Conservation (phyloP, 2,329 filamentous ascomycete species). For the Hypoxylon sp. region DNA sequence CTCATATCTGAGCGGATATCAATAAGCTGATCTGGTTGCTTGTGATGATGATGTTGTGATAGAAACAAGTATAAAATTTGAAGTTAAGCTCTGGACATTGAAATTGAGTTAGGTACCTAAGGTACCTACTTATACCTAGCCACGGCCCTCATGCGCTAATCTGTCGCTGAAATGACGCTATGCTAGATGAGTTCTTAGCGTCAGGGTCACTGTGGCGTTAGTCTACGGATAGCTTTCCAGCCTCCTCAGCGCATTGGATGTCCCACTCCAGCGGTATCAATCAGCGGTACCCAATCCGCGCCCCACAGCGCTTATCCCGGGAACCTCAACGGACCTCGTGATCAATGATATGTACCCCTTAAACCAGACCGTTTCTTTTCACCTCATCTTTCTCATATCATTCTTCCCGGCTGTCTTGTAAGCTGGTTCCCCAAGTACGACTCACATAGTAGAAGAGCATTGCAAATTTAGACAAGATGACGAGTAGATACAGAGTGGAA, state of each 20-base stretch:
- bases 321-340: conserved; percentile 36
- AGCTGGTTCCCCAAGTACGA: conserved; percentile 4
- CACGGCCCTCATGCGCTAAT: conserved; percentile 30
- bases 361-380: conserved; percentile 29
- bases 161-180: conserved; percentile 34
- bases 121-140: conserved; percentile 7
- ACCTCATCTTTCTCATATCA: conserved; percentile 29
- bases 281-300: conserved; percentile 12
- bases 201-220: conserved; percentile 28
- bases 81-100: background rate
- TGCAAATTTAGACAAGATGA: conserved; percentile 62
- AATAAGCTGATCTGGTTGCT: conserved; percentile 12
- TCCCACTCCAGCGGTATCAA: conserved; percentile 25
- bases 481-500: conserved; percentile 78
- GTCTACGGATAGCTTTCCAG: conserved; percentile 10
- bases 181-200: conserved; percentile 34
- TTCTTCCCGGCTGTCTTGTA: conserved; percentile 11
- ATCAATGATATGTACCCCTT: conserved; percentile 42
- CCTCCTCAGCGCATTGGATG: conserved; percentile 33
- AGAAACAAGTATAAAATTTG: background rate
- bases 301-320: conserved; percentile 26
- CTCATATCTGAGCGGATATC: conserved; percentile 3
- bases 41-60: conserved; percentile 18
- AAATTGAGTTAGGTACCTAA: no score
- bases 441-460: conserved; percentile 1